A percentile compares a stretch with the other conserved stretches of the same genome.
Conservation (phyloP, 1,284 basidiomycete species). For the Fomitopsis palustris region DNA sequence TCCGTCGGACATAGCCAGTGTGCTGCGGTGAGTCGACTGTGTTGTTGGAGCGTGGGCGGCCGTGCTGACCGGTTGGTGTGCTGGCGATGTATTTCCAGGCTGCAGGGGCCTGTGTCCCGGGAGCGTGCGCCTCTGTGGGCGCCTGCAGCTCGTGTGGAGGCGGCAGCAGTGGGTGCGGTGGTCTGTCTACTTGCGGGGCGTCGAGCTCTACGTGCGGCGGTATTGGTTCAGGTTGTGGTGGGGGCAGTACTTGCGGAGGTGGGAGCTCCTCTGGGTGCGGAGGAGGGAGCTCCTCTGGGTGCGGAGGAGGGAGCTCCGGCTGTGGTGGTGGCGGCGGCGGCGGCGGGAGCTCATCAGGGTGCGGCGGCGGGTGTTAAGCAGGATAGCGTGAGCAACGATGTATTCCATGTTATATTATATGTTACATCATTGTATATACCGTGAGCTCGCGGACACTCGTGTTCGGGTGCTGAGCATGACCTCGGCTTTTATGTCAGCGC, state of each 20-base stretch:
- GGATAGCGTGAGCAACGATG: neutral
- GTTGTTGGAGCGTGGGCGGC: neutral
- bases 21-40: conserved; percentile 1
- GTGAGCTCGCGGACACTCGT: neutral
- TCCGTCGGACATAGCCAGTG: neutral
- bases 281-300: neutral
- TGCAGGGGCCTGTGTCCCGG: neutral
- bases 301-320: conserved; percentile 4
- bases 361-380: neutral
- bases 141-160: neutral
- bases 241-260: neutral
- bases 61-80: too few relatives aligned
- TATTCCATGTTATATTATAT: neutral
- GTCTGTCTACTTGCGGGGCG: conserved; percentile 1
- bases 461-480: neutral
- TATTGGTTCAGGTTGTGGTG: too few relatives aligned
- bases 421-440: neutral
- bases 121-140: neutral
- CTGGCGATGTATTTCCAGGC: neutral
- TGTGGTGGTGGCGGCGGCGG: conserved; percentile 6
- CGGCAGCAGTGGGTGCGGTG: neutral
- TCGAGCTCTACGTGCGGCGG: too few relatives aligned
- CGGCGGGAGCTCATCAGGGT: neutral
- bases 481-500: too few relatives aligned
- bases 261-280: neutral